A percentile compares a stretch with the other conserved stretches of the same genome.
Evolutionary conservation across 2,329 filamentous ascomycete species (phyloP).

Genomic region (Clarireedia paspali): DNA sequence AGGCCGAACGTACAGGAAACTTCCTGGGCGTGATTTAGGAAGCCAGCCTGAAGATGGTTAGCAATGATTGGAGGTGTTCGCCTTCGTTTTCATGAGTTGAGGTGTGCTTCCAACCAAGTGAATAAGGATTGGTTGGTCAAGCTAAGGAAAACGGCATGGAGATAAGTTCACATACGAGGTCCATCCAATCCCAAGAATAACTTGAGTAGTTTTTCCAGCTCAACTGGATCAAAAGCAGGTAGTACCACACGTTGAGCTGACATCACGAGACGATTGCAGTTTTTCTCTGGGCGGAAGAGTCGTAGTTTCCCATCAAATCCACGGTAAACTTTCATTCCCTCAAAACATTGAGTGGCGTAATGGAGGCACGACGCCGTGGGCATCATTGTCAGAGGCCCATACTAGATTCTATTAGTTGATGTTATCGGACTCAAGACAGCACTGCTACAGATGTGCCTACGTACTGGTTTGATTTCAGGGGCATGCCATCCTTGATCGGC

Average conservation of each 20-base stretch:
- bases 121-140: background rate
- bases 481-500: slow-evolving; percentile 58
- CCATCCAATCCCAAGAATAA: slow-evolving; percentile 67
- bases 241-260: slow-evolving; percentile 62
- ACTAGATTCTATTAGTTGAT: background rate
- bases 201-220: slow-evolving; percentile 66
- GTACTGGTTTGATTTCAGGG: slow-evolving; percentile 65
- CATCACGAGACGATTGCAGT: slow-evolving; percentile 42
- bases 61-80: background rate
- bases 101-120: background rate
- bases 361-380: slow-evolving; percentile 13
- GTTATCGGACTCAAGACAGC: background rate
- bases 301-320: slow-evolving; percentile 37
- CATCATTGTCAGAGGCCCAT: slow-evolving; percentile 7
- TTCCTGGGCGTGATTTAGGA: slow-evolving; percentile 57
- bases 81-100: background rate
- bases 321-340: slow-evolving; percentile 64
- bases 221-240: slow-evolving; percentile 62
- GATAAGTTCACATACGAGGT: slow-evolving; percentile 27
- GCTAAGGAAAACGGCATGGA: too few relatives aligned
- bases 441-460: slow-evolving; percentile 24
- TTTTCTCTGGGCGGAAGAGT: slow-evolving; percentile 30
- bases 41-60: slow-evolving; percentile 56
- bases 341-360: slow-evolving; percentile 14
- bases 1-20: slow-evolving; percentile 77